Percentiles rank a stretch among this genome's conserved stretches.
Conservation (phyloP, 805 yeast genomes). For the Wickerhamiella occidentalis region DNA sequence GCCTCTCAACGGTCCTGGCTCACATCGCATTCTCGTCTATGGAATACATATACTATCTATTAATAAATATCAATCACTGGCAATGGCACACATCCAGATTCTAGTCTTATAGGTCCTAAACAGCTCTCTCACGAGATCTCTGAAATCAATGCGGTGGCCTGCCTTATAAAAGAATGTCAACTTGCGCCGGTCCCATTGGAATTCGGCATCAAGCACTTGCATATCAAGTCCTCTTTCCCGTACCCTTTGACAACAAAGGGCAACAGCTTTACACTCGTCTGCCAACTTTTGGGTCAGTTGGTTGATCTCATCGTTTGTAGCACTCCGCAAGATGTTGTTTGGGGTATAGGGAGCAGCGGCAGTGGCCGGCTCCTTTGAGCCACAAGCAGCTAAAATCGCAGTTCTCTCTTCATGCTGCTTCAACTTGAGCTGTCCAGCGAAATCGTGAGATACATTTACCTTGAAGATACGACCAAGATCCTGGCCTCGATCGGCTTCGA, state of each 20-base stretch:
- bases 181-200: conserved; percentile 75
- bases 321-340: conserved; percentile 52
- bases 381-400: conserved; percentile 40
- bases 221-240: conserved; percentile 38
- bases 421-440: conserved; percentile 54
- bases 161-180: conserved; percentile 64
- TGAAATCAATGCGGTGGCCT: conserved; percentile 56
- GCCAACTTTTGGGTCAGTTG: conserved; percentile 46
- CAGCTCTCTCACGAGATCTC: conserved; percentile 64
- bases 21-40: no score
- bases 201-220: conserved; percentile 66
- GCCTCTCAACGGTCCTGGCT: no score
- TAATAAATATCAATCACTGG: conserved; percentile 1
- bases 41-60: not conserved
- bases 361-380: conserved; percentile 31
- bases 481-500: conserved; percentile 72
- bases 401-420: conserved; percentile 62
- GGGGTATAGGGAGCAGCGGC: conserved; percentile 40
- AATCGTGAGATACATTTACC: conserved; percentile 47
- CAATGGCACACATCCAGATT: conserved; percentile 78
- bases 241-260: conserved; percentile 48
- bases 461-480: conserved; percentile 60
- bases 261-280: conserved; percentile 60
- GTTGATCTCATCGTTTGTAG: conserved; percentile 47
- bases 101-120: conserved; percentile 67